Evolutionary conservation across 768 basidiomycete species (phyloP), one percentile per base, ranked within the genome.

Genomic region (Suillus ampliporus): DNA sequence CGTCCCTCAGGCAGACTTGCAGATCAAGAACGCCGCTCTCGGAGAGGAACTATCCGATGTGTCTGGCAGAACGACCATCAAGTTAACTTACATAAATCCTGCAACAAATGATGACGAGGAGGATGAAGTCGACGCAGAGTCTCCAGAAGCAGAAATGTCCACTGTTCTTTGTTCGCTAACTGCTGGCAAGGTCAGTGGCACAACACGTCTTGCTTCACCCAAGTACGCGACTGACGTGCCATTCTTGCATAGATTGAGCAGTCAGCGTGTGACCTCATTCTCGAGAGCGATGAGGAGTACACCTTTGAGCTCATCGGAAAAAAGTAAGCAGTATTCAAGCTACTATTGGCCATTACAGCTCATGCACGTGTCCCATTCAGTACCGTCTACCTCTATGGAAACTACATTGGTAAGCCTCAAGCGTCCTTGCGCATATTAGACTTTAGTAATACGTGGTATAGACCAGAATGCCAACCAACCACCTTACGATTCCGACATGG

Each of bases 1-100:
- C 71, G 71, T 81, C 26, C 85, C 90, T 62, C 84, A 84, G 60
- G 83, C 83, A 40, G 90, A 92, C 76, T 77, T 96, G 71, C 83
- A 84, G 71, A 85, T 97, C 71, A 94, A 92, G 71, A 95, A 94
- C 73, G 87, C 89, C 50, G 85, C 94, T 3, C 86, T 95, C 56
- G 90, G 90, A 58, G 89, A 92, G 62, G 82, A 86, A 67, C 79
- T 96, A 61, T 80, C 76, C 43, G 89, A 94, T 72, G 68, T 78
- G 56, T 77, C 79, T 40, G 85, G 83, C 15, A 80, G 91, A 59
- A 88, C 88, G 28, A 84, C 87, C 23, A 79, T 92, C 68, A 93
- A 91, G 75, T 78, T 93, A 62, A 81, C 80, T 28, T 91, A 89
- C 65, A 70, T 76, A 73, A 74, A 72, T 50, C 78, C 79, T 58